These are phyloP conservation scores for Camillea tinctor DNA, from an alignment of 2,329 filamentous ascomycete genomes.

Conservation along the genomic window DNA sequence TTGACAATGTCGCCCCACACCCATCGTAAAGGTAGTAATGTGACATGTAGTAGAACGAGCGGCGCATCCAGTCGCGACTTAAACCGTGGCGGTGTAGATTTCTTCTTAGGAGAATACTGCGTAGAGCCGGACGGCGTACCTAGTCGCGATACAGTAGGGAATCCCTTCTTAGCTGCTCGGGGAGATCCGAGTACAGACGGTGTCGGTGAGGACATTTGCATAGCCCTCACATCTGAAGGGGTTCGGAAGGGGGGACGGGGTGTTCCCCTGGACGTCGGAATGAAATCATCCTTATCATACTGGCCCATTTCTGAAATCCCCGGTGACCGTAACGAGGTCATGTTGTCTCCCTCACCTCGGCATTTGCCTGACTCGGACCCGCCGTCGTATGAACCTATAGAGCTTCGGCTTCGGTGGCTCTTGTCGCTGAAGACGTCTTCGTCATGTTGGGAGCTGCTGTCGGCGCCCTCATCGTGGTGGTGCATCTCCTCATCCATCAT, in stretches of 20 bases:
- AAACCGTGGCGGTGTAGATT: constrained; percentile 56
- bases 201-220: constrained; percentile 70
- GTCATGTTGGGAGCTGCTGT: constrained; percentile 52
- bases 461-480: constrained; percentile 34
- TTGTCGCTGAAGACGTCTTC: constrained; percentile 60
- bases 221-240: constrained; percentile 65
- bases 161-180: constrained; percentile 49
- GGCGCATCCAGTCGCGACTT: constrained; percentile 59
- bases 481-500: constrained; percentile 26
- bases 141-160: constrained; percentile 53
- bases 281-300: constrained; percentile 46
- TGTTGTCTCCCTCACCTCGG: constrained; percentile 28
- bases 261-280: constrained; percentile 56
- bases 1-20: constrained; percentile 60
- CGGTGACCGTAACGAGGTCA: constrained; percentile 38
- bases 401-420: constrained; percentile 58
- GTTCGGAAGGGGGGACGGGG: constrained; percentile 66
- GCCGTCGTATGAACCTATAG: constrained; percentile 49
- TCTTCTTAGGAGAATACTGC: constrained; percentile 55
- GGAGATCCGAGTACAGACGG: constrained; percentile 54
- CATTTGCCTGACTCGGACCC: constrained; percentile 32
- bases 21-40: constrained; percentile 68
- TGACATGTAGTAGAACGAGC: constrained; percentile 75
- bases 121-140: constrained; percentile 53
- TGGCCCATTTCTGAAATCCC: constrained; percentile 53